Evolutionary conservation across 2,329 filamentous ascomycete species (phyloP).

Genomic region (Bimuria novae-zelandiae): DNA sequence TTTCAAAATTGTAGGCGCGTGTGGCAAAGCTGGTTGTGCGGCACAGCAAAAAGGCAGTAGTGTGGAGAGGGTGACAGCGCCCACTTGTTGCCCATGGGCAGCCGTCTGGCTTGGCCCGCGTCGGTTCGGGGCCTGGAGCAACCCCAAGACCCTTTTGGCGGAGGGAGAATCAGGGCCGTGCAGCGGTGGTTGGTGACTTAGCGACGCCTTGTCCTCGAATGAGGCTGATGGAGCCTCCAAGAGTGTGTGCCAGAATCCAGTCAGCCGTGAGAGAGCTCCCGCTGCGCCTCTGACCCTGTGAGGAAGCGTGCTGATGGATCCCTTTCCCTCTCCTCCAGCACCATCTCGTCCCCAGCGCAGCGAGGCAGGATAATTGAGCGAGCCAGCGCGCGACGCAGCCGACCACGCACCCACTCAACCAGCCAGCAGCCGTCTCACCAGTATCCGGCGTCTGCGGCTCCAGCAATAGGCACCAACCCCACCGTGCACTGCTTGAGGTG

Average conservation of each 20-base stretch:
- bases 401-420: neutral
- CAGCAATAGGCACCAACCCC: neutral
- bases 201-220: conserved; percentile 7
- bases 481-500: neutral
- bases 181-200: neutral
- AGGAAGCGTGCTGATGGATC: conserved; percentile 4
- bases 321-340: neutral
- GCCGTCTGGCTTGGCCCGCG: neutral
- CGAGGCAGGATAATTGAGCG: too few relatives aligned
- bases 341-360: neutral
- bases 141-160: conserved; percentile 1
- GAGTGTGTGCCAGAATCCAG: conserved; percentile 4
- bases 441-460: neutral
- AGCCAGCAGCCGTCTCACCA: neutral
- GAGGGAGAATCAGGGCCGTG: neutral
- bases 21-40: too few relatives aligned
- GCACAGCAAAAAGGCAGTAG: neutral
- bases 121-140: neutral
- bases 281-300: conserved; percentile 9
- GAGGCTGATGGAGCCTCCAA: conserved; percentile 10
- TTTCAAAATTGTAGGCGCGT: too few relatives aligned
- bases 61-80: neutral
- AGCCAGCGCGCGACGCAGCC: too few relatives aligned
- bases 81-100: neutral
- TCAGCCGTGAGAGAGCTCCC: neutral